These are phyloP conservation scores for Microcyclospora pomicola DNA, from an alignment of 2,329 filamentous ascomycete species.

Conservation along the genomic window DNA sequence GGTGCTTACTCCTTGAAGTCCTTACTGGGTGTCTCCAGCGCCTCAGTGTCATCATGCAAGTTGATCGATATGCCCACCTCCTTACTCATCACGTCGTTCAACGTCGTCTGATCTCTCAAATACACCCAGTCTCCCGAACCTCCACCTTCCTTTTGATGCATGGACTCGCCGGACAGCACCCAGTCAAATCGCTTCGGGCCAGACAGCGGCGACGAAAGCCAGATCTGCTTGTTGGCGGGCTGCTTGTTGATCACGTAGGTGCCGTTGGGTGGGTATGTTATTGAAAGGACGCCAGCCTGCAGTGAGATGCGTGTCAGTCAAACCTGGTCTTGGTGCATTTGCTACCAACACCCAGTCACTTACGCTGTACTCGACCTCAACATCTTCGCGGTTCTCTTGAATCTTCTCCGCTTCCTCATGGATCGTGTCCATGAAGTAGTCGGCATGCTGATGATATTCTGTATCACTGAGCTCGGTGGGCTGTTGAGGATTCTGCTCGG, in stretches of 20 bases:
- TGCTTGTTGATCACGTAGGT: constrained; percentile 97
- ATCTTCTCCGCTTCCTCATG: constrained; percentile 52
- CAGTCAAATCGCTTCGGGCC: constrained; percentile 94
- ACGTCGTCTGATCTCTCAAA: constrained; percentile 61
- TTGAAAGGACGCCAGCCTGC: constrained; percentile 73
- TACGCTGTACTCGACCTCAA: constrained; percentile 86
- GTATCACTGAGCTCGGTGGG: constrained; percentile 53
- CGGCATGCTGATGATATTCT: constrained; percentile 65
- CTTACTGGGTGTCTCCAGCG: constrained; percentile 11
- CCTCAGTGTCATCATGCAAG: constrained; percentile 13
- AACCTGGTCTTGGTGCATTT: constrained; percentile 1
- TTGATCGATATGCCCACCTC: constrained; percentile 59
- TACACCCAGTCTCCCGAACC: constrained; percentile 74
- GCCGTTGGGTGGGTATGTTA: constrained; percentile 55
- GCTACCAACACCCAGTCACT: constrained; percentile 21
- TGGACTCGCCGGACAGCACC: constrained; percentile 58
- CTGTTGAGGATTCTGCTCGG: constrained; percentile 26
- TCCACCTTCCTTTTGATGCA: constrained; percentile 67
- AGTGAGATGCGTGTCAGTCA: constrained; percentile 2
- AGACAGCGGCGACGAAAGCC: constrained; percentile 81
- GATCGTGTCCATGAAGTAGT: constrained; percentile 55
- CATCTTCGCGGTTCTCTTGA: constrained; percentile 57
- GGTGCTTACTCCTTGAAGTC: constrained; percentile 14
- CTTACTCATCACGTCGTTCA: constrained; percentile 57
- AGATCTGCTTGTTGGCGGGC: constrained; percentile 92